Base-by-base conservation (phyloP, 2,329 filamentous ascomycete species). In the Nemania serpens region DNA sequence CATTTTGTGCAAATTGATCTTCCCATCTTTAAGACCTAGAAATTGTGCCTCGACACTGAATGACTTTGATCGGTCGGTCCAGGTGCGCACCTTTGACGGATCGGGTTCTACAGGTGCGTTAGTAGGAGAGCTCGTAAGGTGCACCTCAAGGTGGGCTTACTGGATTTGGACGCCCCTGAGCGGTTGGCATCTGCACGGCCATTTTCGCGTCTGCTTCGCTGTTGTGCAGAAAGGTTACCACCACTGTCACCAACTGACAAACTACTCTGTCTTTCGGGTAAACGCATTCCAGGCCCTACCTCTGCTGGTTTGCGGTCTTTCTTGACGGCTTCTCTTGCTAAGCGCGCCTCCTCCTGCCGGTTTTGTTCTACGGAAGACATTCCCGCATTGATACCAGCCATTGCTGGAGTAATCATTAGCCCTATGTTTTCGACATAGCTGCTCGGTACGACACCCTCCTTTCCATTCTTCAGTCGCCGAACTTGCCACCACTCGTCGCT, bases 401-500 rank as follows among this genome's bases (percentile, higher is more conserved):
- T 78, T 41, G 82, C 70, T 25, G 81, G 75, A 37, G 83, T 77
- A 9, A 83, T 75, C 22, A 88, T 75, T 12, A 84, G 84, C 57
- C 91, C 92, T 20, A 87, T 93, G 54, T 97, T 81, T 75, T 99
- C 94, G 69, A 99, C 89, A 72, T 98, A 99, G 76, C 92, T 97
- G 80, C 93, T 95, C 13, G 95, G 95, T 9, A 99, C 93, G 25
- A 99, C 95, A 41, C 95, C 95, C 78, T 97, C 92, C 73, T 93
- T 95, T 68, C 92, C 92, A 73, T 93, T 98, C 79, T 93, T 96
- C 65, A 97, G 73, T 37, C 93, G 87, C 61, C 91, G 87, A 37
- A 99, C 92, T 81, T 95, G 93, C 94, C 95, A 98, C 95, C 95
- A 99, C 74, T 99, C 95, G 61, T 97, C 93, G 64, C 93, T 97